These are phyloP conservation scores for Thraustochytrium sp. DNA, from an alignment of 352 stramenopile genomes.

Conservation along the genomic window DNA sequence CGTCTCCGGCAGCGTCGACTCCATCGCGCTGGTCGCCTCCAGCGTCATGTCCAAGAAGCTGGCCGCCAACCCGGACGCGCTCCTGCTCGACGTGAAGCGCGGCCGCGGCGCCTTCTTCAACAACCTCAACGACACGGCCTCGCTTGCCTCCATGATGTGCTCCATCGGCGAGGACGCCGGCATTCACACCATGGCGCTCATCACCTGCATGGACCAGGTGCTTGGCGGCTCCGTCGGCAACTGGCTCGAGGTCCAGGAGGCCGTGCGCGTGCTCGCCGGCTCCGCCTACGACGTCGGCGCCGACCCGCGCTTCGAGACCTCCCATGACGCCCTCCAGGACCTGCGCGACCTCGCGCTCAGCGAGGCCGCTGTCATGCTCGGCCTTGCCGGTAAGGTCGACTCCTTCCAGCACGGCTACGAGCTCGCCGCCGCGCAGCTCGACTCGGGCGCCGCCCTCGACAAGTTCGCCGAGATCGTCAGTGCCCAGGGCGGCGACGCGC, in stretches of 20 bases:
- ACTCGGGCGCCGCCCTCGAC: not conserved
- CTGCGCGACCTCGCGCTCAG: slow-evolving; percentile 15
- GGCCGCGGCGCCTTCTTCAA: slow-evolving; percentile 34
- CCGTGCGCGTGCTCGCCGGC: not conserved
- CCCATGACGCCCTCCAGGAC: not conserved
- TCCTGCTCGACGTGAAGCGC: slow-evolving; percentile 28
- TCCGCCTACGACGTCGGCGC: not conserved
- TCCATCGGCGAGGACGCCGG: slow-evolving; percentile 34
- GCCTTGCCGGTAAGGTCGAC: slow-evolving; percentile 10
- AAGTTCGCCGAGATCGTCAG: slow-evolving; percentile 32
- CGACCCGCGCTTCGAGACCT: not conserved
- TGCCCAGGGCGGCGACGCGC: slow-evolving; percentile 7
- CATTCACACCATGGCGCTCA: slow-evolving; percentile 2
- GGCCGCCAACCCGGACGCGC: slow-evolving; percentile 47
- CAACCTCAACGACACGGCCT: slow-evolving; percentile 26
- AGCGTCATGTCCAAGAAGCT: slow-evolving; percentile 66
- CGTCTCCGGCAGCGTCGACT: slow-evolving; percentile 58
- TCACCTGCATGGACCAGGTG: slow-evolving; percentile 20
- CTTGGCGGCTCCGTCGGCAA: slow-evolving; percentile 18
- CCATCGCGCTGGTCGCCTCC: slow-evolving; percentile 56
- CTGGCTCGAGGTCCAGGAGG: slow-evolving; percentile 28
- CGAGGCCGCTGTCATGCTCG: slow-evolving; percentile 30
- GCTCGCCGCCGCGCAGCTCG: not conserved
- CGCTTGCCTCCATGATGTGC: slow-evolving; percentile 36
- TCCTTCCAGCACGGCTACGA: slow-evolving; percentile 24